Percentiles rank a stretch among this genome's conserved stretches.
Evolutionary conservation across 805 yeast species (phyloP).

Genomic region (Pichia phayaonensis): DNA sequence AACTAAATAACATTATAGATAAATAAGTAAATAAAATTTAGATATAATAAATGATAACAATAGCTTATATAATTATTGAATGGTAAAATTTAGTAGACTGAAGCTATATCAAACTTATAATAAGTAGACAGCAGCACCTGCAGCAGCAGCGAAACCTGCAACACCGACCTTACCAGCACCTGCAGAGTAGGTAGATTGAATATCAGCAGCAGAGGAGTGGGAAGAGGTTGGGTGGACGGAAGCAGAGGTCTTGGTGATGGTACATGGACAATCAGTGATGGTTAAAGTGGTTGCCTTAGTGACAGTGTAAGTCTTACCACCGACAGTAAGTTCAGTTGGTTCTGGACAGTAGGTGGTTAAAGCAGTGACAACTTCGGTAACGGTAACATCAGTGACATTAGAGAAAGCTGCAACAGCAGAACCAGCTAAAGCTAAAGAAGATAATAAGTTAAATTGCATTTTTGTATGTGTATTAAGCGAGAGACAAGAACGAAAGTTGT

Average conservation of each 20-base stretch:
- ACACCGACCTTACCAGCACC: conserved; percentile 33
- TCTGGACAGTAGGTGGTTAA: conserved; percentile 80
- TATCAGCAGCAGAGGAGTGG: conserved; percentile 11
- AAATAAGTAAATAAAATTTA: not conserved
- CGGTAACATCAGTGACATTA: conserved; percentile 39
- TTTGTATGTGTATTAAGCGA: conserved; percentile 23
- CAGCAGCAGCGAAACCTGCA: conserved; percentile 33
- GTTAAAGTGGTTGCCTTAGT: conserved; percentile 76
- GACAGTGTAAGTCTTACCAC: conserved; percentile 65
- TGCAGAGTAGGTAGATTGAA: conserved; percentile 18
- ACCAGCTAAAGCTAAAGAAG: conserved; percentile 30
- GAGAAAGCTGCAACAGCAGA: conserved; percentile 41
- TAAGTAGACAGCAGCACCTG: conserved; percentile 34
- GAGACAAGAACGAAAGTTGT: conserved; percentile 18
- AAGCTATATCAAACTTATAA: conserved; percentile 23
- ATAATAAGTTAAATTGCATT: conserved; percentile 31
- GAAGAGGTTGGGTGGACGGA: conserved; percentile 9
- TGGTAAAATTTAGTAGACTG: not conserved
- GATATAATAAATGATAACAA: conserved; percentile 3
- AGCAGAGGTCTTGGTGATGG: conserved; percentile 33
- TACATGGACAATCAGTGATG: conserved; percentile 83
- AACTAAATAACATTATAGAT: not conserved
- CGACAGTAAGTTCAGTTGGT: conserved; percentile 58
- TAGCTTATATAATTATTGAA: not conserved
- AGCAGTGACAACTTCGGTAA: conserved; percentile 57